A percentile compares a stretch with the other conserved stretches of the same genome.
Evolutionary conservation across 768 basidiomycete genomes (phyloP).

Genomic region (Naganishia friedmannii): DNA sequence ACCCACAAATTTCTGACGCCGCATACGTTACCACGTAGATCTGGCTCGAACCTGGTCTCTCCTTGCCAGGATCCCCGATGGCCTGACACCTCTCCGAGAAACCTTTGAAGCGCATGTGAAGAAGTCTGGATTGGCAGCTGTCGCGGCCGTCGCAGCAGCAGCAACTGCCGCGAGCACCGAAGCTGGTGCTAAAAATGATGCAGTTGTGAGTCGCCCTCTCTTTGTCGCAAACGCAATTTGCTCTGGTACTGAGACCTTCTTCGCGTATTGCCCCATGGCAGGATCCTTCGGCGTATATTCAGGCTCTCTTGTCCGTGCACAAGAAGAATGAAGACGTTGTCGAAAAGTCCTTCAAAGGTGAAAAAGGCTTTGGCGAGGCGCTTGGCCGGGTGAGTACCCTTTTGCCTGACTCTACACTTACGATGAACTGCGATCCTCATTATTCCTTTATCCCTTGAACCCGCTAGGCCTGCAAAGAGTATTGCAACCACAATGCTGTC

Average conservation of each 20-base stretch:
- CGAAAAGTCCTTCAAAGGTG: conserved; percentile 80
- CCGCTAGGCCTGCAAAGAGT: conserved; percentile 81
- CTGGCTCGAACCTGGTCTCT: conserved; percentile 90
- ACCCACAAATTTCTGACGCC: too few species aligned
- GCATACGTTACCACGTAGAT: too few species aligned
- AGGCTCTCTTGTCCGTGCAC: conserved; percentile 85
- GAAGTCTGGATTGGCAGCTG: conserved; percentile 75
- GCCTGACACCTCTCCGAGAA: conserved; percentile 83
- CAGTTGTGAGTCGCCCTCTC: conserved; percentile 56
- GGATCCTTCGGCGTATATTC: conserved; percentile 92
- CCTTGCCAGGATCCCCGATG: conserved; percentile 83
- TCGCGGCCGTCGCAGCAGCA: conserved; percentile 64
- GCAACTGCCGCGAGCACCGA: conserved; percentile 23
- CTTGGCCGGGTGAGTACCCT: conserved; percentile 61
- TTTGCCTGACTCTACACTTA: not conserved
- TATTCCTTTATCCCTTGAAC: not conserved
- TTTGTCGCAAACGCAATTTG: not conserved
- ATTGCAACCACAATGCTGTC: conserved; percentile 87
- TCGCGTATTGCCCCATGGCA: too few species aligned
- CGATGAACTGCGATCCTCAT: not conserved
- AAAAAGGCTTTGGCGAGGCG: conserved; percentile 87
- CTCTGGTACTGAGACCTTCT: too few species aligned
- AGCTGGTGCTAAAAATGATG: conserved; percentile 59
- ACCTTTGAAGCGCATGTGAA: conserved; percentile 96
- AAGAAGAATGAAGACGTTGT: conserved; percentile 87